Conservation (phyloP, 768 basidiomycete species). For the Mycena vitilis region DNA sequence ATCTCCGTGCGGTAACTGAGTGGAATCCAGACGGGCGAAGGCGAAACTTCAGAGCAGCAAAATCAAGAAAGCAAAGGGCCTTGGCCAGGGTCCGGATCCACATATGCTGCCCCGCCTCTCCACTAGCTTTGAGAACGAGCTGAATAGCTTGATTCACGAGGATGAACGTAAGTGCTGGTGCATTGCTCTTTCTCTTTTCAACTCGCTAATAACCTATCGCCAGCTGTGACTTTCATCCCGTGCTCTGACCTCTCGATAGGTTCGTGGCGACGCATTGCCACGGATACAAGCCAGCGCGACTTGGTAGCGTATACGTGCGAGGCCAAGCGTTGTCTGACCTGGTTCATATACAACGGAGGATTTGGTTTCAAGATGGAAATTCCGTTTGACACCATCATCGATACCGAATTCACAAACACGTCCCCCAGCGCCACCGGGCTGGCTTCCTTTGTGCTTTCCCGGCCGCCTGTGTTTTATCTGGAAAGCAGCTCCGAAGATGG, state of each 20-base stretch:
- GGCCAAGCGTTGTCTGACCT: constrained; percentile 70
- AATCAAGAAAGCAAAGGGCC: constrained; percentile 51
- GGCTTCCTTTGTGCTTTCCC: constrained; percentile 73
- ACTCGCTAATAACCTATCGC: constrained; percentile 10
- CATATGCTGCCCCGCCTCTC: constrained; percentile 64
- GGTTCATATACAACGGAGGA: constrained; percentile 83
- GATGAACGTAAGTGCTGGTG: constrained; percentile 69
- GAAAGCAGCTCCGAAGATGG: constrained; percentile 57
- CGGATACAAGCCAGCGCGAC: constrained; percentile 65
- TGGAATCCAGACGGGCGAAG: constrained; percentile 74
- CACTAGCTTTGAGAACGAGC: constrained; percentile 65
- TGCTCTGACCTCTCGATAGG: constrained; percentile 82
- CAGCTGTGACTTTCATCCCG: constrained; percentile 81
- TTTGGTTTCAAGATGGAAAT: constrained; percentile 89
- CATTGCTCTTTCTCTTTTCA: neutral
- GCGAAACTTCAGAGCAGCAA: constrained; percentile 79
- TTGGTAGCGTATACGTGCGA: constrained; percentile 84
- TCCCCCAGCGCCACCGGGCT: constrained; percentile 64
- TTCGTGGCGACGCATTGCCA: constrained; percentile 80
- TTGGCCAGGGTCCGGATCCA: constrained; percentile 52
- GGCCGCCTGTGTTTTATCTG: constrained; percentile 76
- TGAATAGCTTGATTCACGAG: constrained; percentile 78
- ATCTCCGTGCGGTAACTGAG: constrained; percentile 16
- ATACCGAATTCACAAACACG: constrained; percentile 66
- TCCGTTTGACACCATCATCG: constrained; percentile 71